phyloP scores from a whole-genome alignment of 805 yeast species.

The Candida nemodendra region DNA sequence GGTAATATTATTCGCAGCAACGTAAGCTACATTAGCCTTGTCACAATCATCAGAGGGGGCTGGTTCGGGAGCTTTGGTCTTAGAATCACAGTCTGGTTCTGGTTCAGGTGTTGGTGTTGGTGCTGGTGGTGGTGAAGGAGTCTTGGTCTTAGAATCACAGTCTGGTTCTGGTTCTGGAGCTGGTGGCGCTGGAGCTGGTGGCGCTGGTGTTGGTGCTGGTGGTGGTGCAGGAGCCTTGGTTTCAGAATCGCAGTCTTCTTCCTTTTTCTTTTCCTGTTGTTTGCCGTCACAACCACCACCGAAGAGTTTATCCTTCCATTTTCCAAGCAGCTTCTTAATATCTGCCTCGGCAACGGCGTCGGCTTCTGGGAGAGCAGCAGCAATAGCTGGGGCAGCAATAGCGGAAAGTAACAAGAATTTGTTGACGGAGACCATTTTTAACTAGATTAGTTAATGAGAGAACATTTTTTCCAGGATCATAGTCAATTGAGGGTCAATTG shows the following conservation, averaged over 20 bases:
- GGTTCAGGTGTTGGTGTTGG: constrained; percentile 5
- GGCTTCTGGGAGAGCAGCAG: constrained; percentile 13
- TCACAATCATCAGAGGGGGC: constrained; percentile 11
- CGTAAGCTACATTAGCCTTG: constrained; percentile 6
- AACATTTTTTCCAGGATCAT: constrained; percentile 3
- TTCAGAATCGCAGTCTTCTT: constrained; percentile 9
- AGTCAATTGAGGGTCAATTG: too few relatives aligned
- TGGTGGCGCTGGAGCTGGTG: constrained; percentile 4
- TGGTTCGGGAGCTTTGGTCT: constrained; percentile 6
- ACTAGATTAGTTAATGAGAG: not conserved
- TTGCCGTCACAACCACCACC: too few relatives aligned
- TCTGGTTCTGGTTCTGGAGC: too few relatives aligned
- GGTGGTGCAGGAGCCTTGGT: constrained; percentile 7
- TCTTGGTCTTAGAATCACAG: constrained; percentile 10
- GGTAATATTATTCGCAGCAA: not conserved
- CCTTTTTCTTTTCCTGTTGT: too few relatives aligned
- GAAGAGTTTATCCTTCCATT: constrained; percentile 8
- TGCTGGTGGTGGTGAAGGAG: constrained; percentile 1
- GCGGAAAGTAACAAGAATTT: constrained; percentile 8
- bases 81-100: constrained; percentile 10
- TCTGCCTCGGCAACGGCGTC: constrained; percentile 15
- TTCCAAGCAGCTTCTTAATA: constrained; percentile 7
- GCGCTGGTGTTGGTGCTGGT: constrained; percentile 7
- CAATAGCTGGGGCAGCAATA: constrained; percentile 13
- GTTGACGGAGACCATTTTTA: constrained; percentile 17